Evolutionary conservation across 1,284 basidiomycete species (phyloP).

Genomic region (Ganoderma boninense): DNA sequence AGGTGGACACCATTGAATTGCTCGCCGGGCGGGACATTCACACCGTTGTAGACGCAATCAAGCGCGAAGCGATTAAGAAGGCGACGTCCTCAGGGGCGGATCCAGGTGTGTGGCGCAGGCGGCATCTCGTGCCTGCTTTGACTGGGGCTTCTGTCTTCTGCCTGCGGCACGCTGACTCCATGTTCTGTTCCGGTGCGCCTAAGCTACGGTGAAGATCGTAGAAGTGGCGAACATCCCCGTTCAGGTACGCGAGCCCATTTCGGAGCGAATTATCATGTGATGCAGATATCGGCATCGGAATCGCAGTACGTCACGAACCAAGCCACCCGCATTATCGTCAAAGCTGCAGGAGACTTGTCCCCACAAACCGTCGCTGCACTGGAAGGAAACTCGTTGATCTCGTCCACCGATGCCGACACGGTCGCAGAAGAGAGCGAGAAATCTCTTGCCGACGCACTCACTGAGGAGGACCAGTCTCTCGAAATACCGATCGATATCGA

Average conservation of each 20-base stretch:
- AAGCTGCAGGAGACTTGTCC: slow-evolving; percentile 54
- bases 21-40: slow-evolving; percentile 50
- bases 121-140: not conserved
- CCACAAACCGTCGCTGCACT: slow-evolving; percentile 28
- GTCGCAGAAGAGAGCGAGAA: slow-evolving; percentile 23
- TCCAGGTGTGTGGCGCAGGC: slow-evolving; percentile 32
- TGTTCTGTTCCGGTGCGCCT: not conserved
- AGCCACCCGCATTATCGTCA: slow-evolving; percentile 56
- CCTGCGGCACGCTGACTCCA: not conserved
- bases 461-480: slow-evolving; percentile 6
- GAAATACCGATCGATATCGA: slow-evolving; percentile 35
- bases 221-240: slow-evolving; percentile 55
- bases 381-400: slow-evolving; percentile 5
- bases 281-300: not conserved
- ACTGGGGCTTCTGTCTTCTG: not conserved
- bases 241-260: slow-evolving; percentile 39
- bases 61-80: slow-evolving; percentile 52
- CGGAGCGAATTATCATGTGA: not conserved
- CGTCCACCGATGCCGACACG: slow-evolving; percentile 7
- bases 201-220: slow-evolving; percentile 50
- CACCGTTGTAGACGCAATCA: slow-evolving; percentile 50
- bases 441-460: slow-evolving; percentile 16
- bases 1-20: slow-evolving; percentile 53
- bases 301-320: slow-evolving; percentile 59
- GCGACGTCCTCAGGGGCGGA: slow-evolving; percentile 57